Evolutionary conservation across 192 early-diverging fungal species (phyloP).

Genomic region (Gonapodya prolifera): DNA sequence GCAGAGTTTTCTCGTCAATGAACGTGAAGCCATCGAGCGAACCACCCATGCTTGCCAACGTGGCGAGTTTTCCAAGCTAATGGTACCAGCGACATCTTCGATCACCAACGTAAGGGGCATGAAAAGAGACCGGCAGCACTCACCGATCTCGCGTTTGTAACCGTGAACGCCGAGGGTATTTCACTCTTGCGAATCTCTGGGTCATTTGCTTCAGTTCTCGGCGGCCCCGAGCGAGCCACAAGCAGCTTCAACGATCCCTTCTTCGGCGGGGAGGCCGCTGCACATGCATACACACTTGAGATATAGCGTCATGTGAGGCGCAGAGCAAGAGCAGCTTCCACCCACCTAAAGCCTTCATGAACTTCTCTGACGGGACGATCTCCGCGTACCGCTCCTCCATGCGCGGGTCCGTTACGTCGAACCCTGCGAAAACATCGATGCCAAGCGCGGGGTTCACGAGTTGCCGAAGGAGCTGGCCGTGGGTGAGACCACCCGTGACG

Average conservation of each 20-base stretch:
- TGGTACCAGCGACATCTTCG: too few species aligned
- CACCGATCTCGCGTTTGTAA: neutral
- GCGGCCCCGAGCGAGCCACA: neutral
- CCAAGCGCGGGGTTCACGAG: neutral
- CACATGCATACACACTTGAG: too few species aligned
- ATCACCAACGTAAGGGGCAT: too few species aligned
- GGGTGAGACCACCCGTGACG: neutral
- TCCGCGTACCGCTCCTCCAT: neutral
- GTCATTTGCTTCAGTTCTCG: neutral
- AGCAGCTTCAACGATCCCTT: neutral
- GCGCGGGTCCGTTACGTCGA: neutral
- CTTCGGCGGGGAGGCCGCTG: neutral
- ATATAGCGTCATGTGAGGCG: too few species aligned
- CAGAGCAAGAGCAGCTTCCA: too few species aligned
- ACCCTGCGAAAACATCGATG: neutral
- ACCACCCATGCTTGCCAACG: neutral
- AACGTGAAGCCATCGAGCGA: neutral
- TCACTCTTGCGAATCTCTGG: neutral
- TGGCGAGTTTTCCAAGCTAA: neutral
- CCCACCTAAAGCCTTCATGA: neutral
- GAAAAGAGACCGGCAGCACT: too few species aligned
- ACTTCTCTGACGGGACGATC: neutral
- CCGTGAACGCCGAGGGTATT: constrained; percentile 2
- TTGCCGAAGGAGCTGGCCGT: neutral
- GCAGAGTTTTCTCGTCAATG: neutral